Conservation (phyloP, 176 grass and related monocot genomes). For the Triticum urartu region DNA sequence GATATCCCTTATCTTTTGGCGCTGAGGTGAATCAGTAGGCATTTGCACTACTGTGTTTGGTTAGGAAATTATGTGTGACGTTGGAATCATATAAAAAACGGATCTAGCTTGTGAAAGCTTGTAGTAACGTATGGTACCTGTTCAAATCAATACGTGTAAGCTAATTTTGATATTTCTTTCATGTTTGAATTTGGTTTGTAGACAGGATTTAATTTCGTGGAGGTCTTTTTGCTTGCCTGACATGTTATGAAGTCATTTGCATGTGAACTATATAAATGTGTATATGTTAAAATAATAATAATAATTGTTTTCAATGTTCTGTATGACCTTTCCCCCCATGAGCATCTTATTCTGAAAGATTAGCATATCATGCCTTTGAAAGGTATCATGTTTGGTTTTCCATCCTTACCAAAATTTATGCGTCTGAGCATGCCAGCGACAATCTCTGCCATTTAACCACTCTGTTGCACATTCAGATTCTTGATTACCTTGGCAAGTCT, state of each 20-base stretch:
- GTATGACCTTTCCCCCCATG: not conserved
- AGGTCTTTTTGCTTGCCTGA: not conserved
- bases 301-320: not conserved
- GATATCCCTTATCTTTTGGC: not conserved
- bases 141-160: not conserved
- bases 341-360: not conserved
- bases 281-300: not conserved
- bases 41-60: not conserved
- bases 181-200: not conserved
- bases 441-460: slow-evolving; percentile 21
- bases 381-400: not conserved
- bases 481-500: slow-evolving; percentile 94
- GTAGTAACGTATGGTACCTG: not conserved
- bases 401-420: not conserved
- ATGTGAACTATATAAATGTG: not conserved
- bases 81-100: not conserved
- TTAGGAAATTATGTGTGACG: not conserved
- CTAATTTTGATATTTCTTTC: not conserved
- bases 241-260: not conserved
- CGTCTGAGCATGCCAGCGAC: not conserved
- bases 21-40: not conserved
- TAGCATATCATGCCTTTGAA: not conserved
- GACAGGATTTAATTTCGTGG: not conserved
- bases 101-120: not conserved
- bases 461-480: slow-evolving; percentile 57